phyloP scores from a whole-genome alignment of 208 protist genomes.

The Paratrypanosoma confusum region DNA sequence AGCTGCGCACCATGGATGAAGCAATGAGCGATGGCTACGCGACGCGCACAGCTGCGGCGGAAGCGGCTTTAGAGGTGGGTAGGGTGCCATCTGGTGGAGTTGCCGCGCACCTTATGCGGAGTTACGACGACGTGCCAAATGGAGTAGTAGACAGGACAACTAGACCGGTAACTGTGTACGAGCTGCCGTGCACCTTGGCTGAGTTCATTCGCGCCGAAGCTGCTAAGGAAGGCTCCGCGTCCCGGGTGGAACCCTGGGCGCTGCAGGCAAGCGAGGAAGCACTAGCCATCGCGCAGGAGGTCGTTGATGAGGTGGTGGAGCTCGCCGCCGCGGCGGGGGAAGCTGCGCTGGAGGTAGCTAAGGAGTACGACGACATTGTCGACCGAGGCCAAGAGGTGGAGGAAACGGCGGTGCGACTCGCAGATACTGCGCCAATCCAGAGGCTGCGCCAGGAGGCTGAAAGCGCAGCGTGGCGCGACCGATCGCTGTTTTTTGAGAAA shows the following conservation, averaged over 20 bases:
- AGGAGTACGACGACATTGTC: neutral
- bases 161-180: conserved; percentile 14
- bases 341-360: conserved; percentile 1
- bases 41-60: neutral
- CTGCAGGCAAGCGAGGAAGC: no score
- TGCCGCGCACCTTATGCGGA: conserved; percentile 2
- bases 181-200: conserved; percentile 19
- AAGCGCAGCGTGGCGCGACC: conserved; percentile 10
- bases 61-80: neutral
- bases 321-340: conserved; percentile 1
- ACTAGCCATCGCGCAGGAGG: conserved; percentile 11
- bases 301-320: conserved; percentile 21
- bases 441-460: conserved; percentile 6
- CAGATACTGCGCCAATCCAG: conserved; percentile 13
- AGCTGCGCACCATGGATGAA: conserved; percentile 11
- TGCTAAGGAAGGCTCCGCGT: neutral
- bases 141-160: conserved; percentile 1
- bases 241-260: no score
- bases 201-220: conserved; percentile 15
- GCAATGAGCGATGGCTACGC: conserved; percentile 9
- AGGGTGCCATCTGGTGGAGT: no score
- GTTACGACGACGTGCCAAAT: conserved; percentile 16
- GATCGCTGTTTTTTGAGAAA: conserved; percentile 5
- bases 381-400: conserved; percentile 7
- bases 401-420: conserved; percentile 12